A percentile compares a stretch with the other conserved stretches of the same genome.
Evolutionary conservation across 2,329 filamentous ascomycete genomes (phyloP).

Genomic region (Helotiales sp.): DNA sequence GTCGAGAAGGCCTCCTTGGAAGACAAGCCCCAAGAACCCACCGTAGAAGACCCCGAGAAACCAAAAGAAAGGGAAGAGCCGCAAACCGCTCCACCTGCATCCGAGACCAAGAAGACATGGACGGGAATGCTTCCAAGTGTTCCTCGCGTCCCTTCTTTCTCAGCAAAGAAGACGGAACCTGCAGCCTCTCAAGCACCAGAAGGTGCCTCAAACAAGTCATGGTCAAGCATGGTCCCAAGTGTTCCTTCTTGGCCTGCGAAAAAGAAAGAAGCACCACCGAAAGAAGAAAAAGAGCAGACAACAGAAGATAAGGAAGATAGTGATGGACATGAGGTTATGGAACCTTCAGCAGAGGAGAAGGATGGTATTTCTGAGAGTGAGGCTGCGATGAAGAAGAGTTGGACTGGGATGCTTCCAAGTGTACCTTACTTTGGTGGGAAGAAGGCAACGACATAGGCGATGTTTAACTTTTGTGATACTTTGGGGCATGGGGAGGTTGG

Average conservation of each 20-base stretch:
- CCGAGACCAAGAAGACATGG: not conserved
- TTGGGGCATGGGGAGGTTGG: too few species aligned
- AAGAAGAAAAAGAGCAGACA: not conserved
- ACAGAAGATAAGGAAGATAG: not conserved
- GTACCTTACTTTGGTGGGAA: not conserved
- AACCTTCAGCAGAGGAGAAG: too few species aligned
- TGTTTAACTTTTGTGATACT: too few species aligned
- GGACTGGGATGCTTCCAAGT: not conserved
- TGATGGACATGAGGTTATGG: too few species aligned
- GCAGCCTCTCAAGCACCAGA: too few species aligned
- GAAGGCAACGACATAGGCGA: too few species aligned
- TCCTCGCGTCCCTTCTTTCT: not conserved
- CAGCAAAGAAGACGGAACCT: not conserved
- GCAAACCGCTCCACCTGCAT: too few species aligned
- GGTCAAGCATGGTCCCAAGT: not conserved
- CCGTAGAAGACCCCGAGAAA: too few species aligned
- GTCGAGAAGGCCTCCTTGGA: too few species aligned
- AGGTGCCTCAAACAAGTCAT: not conserved
- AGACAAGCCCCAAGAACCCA: too few species aligned
- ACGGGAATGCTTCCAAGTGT: not conserved
- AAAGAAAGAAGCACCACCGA: not conserved
- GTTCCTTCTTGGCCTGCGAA: not conserved
- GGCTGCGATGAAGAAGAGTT: not conserved
- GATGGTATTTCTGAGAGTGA: not conserved
- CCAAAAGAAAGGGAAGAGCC: too few species aligned